A percentile compares a stretch with the other conserved stretches of the same genome.
phyloP scores from a whole-genome alignment of 495 filamentous ascomycete species.

The Neurospora sublineolata region DNA sequence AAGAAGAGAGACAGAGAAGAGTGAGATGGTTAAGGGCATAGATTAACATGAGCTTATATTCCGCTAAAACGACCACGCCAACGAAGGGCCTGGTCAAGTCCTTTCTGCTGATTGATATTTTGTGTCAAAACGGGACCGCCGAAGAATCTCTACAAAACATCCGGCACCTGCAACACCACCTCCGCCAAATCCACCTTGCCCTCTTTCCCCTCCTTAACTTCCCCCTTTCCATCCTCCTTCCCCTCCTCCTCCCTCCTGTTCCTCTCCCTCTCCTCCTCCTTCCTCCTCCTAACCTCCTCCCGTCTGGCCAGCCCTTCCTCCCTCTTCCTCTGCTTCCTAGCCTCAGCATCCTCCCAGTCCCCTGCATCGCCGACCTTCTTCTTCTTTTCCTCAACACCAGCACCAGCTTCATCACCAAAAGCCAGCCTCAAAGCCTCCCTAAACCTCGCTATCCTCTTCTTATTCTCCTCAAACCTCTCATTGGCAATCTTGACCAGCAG shows the following conservation, averaged over 20 bases:
- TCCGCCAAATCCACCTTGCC: conserved; percentile 10
- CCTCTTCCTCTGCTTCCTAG: conserved; percentile 47
- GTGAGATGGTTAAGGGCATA: background rate
- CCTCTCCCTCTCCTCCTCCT: conserved; percentile 2
- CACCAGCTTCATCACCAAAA: background rate
- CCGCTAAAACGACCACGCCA: background rate
- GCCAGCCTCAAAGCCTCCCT: conserved; percentile 28
- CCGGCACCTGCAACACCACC: conserved; percentile 6
- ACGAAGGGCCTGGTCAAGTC: background rate
- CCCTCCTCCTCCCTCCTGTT: background rate
- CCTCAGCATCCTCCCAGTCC: conserved; percentile 48
- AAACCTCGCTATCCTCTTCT: conserved; percentile 56
- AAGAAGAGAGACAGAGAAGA: background rate
- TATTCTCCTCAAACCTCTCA: conserved; percentile 64
- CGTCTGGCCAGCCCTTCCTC: conserved; percentile 47
- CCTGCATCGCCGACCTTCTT: conserved; percentile 3
- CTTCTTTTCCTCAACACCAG: conserved; percentile 2
- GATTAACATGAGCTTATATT: background rate
- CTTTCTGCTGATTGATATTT: background rate
- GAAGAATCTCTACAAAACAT: conserved; percentile 3
- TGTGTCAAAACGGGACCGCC: background rate
- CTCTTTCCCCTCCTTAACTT: conserved; percentile 4
- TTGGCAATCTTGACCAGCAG: conserved; percentile 59
- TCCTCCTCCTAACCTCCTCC: conserved; percentile 15
- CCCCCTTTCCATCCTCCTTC: background rate